Base-by-base conservation (phyloP, 805 yeast genomes). In the Candida silvatica region DNA sequence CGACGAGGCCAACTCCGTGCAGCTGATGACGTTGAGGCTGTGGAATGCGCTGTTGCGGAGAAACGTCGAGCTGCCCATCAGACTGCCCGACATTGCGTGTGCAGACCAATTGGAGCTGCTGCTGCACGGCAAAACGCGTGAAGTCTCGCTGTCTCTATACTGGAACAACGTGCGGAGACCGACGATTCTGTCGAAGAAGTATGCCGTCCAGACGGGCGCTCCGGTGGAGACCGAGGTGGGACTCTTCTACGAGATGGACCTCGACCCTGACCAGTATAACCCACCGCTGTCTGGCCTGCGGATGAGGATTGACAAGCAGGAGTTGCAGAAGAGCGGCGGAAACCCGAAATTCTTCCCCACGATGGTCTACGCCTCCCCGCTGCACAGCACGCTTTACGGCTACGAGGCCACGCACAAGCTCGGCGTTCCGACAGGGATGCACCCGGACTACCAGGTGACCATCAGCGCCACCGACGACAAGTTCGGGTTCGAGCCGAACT, bases 381-480 rank as follows among this genome's bases (percentile, higher is more conserved):
- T 45, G 26, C 49, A 50, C 29, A 41, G 42, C 8, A 37, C 40
- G 3, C 22, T 44, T 17, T 35, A 37, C 8, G 41, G 44, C 2
- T 45, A 37, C 36, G 20, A 31, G 8, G 28, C 41, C 4, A 37
- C 19, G 6, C 57, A 52, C 37, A 25, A 26, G 17, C 23, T 51
- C 4, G 17, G 32, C 7, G 29, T 40, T 17, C 47, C 47, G 3
- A 30, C 45, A 2, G 55, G 54, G 4, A 19, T 54, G 36, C 61
- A 55, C 37, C 61, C 60, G 5, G 27, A 15, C 2, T 55, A 51
- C 34, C 31, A 41, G 26, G 44, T 48, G 14, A 19, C 29, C 2
- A 14, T 44, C 12, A n/a, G 35, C 7, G 27, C 40, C 15, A 28
- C 29, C 6, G 35, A 30, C 22, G 5, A 16, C 12, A 20, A 29